phyloP scores from a whole-genome alignment of 257 asterid genomes.

The Jacaranda copaia region DNA sequence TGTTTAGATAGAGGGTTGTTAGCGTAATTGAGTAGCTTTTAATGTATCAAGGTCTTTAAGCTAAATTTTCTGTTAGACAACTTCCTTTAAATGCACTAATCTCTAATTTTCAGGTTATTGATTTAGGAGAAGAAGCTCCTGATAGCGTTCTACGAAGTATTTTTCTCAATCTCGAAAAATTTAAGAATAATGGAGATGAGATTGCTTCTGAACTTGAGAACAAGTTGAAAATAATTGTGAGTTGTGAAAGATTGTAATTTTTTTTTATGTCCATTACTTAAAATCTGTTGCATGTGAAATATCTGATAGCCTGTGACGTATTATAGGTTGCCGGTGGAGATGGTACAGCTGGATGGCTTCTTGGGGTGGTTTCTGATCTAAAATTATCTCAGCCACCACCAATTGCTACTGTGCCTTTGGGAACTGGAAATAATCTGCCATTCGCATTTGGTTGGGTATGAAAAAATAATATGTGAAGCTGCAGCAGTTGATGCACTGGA shows the following conservation, averaged over 20 bases:
- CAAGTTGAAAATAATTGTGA: constrained; percentile 79
- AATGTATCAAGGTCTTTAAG: neutral
- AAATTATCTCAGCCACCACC: constrained; percentile 89
- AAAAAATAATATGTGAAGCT: neutral
- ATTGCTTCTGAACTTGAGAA: constrained; percentile 58
- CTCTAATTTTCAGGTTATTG: constrained; percentile 69
- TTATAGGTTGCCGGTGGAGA: constrained; percentile 97
- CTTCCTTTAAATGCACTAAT: constrained; percentile 14
- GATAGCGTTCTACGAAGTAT: constrained; percentile 64
- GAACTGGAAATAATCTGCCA: constrained; percentile 98
- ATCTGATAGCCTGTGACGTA: constrained; percentile 26
- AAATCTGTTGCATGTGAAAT: neutral
- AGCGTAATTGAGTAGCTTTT: neutral
- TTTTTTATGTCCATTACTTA: constrained; percentile 1
- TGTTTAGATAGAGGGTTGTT: neutral
- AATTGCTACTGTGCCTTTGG: constrained; percentile 93
- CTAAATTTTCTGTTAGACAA: neutral
- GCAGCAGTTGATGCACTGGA: constrained; percentile 21
- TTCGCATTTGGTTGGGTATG: constrained; percentile 98
- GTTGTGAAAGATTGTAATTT: constrained; percentile 40
- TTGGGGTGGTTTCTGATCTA: constrained; percentile 96
- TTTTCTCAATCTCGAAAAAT: constrained; percentile 67
- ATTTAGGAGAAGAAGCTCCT: constrained; percentile 86
- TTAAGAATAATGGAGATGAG: constrained; percentile 67
- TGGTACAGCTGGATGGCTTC: constrained; percentile 99